These are phyloP conservation scores for Crinitomyces ghanaensis DNA, from an alignment of 805 yeast genomes.

Conservation along the genomic window DNA sequence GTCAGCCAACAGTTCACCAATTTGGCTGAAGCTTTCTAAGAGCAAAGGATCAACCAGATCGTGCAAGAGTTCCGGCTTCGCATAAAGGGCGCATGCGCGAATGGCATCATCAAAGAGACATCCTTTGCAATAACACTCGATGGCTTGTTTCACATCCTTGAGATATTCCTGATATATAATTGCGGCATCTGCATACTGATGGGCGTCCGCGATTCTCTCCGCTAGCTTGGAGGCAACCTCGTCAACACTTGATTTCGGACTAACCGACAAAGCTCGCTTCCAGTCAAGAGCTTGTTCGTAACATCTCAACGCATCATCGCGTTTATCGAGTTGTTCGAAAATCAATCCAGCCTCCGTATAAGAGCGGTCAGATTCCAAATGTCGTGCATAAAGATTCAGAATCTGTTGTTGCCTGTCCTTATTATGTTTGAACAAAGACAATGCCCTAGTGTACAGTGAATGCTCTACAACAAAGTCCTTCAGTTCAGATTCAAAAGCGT, in stretches of 20 bases:
- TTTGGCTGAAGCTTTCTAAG: slow-evolving; percentile 76
- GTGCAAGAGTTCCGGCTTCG: slow-evolving; percentile 27
- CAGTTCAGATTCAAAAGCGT: slow-evolving; percentile 37
- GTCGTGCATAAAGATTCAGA: slow-evolving; percentile 49
- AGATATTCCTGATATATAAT: slow-evolving; percentile 55
- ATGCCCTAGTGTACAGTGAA: slow-evolving; percentile 56
- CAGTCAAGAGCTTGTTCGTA: slow-evolving; percentile 65
- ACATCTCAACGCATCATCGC: slow-evolving; percentile 53
- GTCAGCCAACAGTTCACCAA: slow-evolving; percentile 88
- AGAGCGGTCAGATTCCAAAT: slow-evolving; percentile 43
- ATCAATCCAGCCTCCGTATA: slow-evolving; percentile 70
- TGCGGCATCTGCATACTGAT: slow-evolving; percentile 76
- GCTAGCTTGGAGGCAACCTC: slow-evolving; percentile 52
- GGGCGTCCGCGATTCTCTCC: slow-evolving; percentile 42
- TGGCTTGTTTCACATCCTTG: slow-evolving; percentile 48
- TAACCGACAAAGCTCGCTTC: slow-evolving; percentile 70
- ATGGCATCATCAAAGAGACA: slow-evolving; percentile 68
- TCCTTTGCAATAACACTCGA: slow-evolving; percentile 60
- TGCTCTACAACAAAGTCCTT: slow-evolving; percentile 60
- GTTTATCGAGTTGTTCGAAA: slow-evolving; percentile 55
- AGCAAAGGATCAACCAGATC: slow-evolving; percentile 58
- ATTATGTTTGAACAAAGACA: slow-evolving; percentile 50
- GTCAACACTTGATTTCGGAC: slow-evolving; percentile 22
- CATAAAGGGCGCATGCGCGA: slow-evolving; percentile 39
- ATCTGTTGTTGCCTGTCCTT: slow-evolving; percentile 42